Evolutionary conservation across 2,329 filamentous ascomycete species (phyloP), one percentile per base, ranked within the genome.

Genomic region (Fonsecaea multimorphosa): DNA sequence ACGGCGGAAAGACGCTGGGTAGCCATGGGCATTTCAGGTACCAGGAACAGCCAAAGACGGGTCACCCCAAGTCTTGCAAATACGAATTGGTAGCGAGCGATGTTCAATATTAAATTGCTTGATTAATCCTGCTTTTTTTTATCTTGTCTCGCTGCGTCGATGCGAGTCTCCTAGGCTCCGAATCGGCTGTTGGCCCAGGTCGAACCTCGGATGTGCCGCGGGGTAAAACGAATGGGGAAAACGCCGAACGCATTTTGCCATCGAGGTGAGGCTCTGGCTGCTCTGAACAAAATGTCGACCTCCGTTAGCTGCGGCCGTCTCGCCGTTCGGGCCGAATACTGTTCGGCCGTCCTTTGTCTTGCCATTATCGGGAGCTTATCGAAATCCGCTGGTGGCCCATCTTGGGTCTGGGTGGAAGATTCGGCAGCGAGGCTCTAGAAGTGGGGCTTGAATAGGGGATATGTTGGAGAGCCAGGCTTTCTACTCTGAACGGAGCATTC

Each of bases 1-100:
- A 97, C 91, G 72, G 91, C 93, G 75, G 87, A 90, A 72, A 97
- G 88, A 80, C 93, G 88, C 83, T 97, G 91, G 69, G 88, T 85
- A 72, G 92, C 90, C 91, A 94, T 94, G n/a, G 44, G n/a, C n/a
- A n/a, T n/a, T n/a, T n/a, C n/a, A n/a, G 4, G 22, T 11, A 4
- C n/a, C 6, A 24, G n/a, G 3, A 19, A 14, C 19, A 2, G 19
- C 19, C 5, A 46, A 9, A 8, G 40, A 44, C 8, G 32, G 24
- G 22, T 22, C 12, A 2, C 1, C 19, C 9, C 44, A 49, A 49
- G 19, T 19, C n/a, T n/a, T 49, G 44, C 19, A 12, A 24, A 12
- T 24, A 24, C n/a, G 19, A 49, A 12, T 24, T 12, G 19, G 22
- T 24, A 49, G 11, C 44, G 22, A n/a, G n/a, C n/a, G n/a, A n/a